Conservation (phyloP, 2,329 filamentous ascomycete genomes). For the Colletotrichum musae region DNA sequence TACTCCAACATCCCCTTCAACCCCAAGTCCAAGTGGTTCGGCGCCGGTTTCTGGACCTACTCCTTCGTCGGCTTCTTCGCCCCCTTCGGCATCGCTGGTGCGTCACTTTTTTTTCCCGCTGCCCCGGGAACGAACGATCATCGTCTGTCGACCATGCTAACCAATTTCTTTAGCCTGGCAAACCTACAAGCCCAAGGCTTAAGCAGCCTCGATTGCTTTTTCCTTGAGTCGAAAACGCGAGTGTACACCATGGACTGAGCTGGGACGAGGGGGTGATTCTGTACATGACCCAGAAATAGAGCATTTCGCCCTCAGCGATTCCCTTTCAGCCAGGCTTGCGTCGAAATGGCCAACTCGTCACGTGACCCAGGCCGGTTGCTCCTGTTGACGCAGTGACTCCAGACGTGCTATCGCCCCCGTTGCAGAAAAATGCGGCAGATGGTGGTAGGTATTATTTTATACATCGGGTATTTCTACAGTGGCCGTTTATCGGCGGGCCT, state of each 20-base stretch:
- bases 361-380: no score
- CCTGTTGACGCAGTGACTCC: neutral
- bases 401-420: neutral
- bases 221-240: slow-evolving; percentile 34
- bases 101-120: slow-evolving; percentile 52
- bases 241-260: slow-evolving; percentile 42
- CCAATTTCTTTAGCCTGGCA: slow-evolving; percentile 61
- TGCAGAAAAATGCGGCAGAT: neutral
- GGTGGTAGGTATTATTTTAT: slow-evolving; percentile 38
- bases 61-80: slow-evolving; percentile 68
- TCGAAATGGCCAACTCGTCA: no score
- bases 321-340: no score
- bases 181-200: slow-evolving; percentile 62
- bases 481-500: neutral
- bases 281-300: slow-evolving; percentile 53
- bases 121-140: slow-evolving; percentile 10
- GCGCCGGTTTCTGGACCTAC: slow-evolving; percentile 85
- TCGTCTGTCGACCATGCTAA: slow-evolving; percentile 40
- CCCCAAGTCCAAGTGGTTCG: slow-evolving; percentile 90
- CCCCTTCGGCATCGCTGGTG: slow-evolving; percentile 76
- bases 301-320: slow-evolving; percentile 41
- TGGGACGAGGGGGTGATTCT: slow-evolving; percentile 46
- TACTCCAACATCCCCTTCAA: slow-evolving; percentile 98
- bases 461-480: slow-evolving; percentile 13
- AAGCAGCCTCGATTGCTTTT: slow-evolving; percentile 43